Evolutionary conservation across 2,329 filamentous ascomycete genomes (phyloP).

Genomic region (Fonsecaea nubica): DNA sequence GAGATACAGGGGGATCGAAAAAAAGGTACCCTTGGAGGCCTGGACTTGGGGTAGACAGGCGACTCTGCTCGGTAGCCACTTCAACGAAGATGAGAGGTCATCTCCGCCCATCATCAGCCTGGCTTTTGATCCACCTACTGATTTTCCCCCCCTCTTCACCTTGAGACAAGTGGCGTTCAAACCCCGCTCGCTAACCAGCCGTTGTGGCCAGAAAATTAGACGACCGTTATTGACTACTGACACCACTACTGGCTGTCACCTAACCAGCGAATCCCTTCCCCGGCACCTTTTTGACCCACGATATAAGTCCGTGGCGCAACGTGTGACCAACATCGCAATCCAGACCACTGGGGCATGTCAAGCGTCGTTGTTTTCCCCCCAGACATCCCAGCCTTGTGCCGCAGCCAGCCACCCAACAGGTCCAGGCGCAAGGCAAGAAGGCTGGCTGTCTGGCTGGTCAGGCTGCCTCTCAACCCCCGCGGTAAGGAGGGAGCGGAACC

Average conservation of each 20-base stretch:
- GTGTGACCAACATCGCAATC: conserved; percentile 11
- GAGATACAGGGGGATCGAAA: neutral
- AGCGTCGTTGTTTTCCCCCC: neutral
- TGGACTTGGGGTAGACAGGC: neutral
- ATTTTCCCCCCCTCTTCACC: neutral
- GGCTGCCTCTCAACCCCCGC: conserved; percentile 10
- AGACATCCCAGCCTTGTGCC: conserved; percentile 2
- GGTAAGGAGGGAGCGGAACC: conserved; percentile 7
- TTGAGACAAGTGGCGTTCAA: conserved; percentile 2
- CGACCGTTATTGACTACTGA: neutral
- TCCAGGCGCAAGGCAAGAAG: neutral
- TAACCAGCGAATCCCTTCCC: neutral
- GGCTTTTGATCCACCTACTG: neutral
- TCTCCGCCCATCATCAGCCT: conserved; percentile 5
- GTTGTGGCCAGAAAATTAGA: neutral
- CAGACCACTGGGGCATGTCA: conserved; percentile 15
- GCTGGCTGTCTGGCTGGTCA: neutral
- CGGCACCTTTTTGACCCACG: neutral
- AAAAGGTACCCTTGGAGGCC: neutral
- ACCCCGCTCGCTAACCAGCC: neutral
- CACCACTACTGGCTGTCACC: neutral
- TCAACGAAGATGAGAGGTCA: neutral
- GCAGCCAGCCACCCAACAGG: conserved; percentile 16
- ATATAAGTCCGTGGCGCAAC: neutral
- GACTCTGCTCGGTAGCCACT: neutral